A percentile compares a stretch with the other conserved stretches of the same genome.
Conservation (phyloP, 305 asterid genomes). For the Euphrasia arctica region DNA sequence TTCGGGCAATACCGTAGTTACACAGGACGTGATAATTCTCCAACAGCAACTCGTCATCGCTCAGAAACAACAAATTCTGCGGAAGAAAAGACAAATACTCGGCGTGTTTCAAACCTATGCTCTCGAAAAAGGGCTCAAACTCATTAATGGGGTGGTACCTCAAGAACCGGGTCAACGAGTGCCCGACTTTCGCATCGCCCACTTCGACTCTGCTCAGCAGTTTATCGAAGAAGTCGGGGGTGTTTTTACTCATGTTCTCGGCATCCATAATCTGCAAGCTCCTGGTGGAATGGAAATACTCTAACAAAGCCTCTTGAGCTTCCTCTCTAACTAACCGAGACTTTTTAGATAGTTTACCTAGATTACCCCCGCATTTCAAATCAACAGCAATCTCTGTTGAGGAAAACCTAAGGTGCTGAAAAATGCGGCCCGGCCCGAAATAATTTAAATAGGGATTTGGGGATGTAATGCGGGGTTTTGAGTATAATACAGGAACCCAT, state of each 20-base stretch:
- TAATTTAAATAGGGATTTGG: conserved; percentile 37
- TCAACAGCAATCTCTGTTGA: conserved; percentile 27
- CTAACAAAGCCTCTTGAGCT: conserved; percentile 72
- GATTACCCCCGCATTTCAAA: conserved; percentile 17
- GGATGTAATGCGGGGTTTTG: conserved; percentile 23
- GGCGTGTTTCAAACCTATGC: conserved; percentile 62
- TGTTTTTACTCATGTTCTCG: conserved; percentile 66
- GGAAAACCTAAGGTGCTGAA: conserved; percentile 35
- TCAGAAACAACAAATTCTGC: conserved; percentile 54
- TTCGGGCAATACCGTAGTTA: conserved; percentile 60
- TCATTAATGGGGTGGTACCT: conserved; percentile 87
- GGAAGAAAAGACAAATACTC: conserved; percentile 56
- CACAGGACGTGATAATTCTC: conserved; percentile 70
- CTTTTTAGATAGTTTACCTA: conserved; percentile 30
- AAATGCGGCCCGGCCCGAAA: conserved; percentile 32
- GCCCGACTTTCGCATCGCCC: conserved; percentile 32
- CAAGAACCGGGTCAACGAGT: conserved; percentile 51
- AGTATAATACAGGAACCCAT: conserved; percentile 40
- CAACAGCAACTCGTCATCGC: conserved; percentile 63
- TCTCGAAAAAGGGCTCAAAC: conserved; percentile 84
- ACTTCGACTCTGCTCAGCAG: conserved; percentile 43
- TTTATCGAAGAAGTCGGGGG: conserved; percentile 52
- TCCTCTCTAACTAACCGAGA: conserved; percentile 38
- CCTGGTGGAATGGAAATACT: conserved; percentile 73
- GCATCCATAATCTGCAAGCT: conserved; percentile 68